phyloP scores from a whole-genome alignment of 768 basidiomycete species.

The Mycena metata region DNA sequence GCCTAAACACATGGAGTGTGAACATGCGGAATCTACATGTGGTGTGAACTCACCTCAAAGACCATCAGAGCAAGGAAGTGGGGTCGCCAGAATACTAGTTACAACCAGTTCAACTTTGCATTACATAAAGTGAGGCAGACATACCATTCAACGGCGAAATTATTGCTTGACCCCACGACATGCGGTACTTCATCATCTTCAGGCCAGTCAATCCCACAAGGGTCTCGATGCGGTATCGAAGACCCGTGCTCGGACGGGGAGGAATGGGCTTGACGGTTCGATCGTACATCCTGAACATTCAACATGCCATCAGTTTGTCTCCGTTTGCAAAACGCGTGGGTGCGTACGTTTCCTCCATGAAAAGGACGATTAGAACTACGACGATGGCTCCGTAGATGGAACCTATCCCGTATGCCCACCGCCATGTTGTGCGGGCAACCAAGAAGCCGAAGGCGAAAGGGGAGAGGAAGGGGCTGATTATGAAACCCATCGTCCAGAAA shows the following conservation, averaged over 20 bases:
- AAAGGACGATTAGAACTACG: conserved; percentile 66
- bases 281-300: conserved; percentile 66
- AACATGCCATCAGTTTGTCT: background rate
- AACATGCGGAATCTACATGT: background rate
- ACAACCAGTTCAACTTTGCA: too few species aligned
- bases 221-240: conserved; percentile 68
- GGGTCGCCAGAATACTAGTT: conserved; percentile 67
- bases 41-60: conserved; percentile 54
- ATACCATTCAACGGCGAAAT: conserved; percentile 51
- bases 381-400: conserved; percentile 69
- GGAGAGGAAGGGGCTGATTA: conserved; percentile 72
- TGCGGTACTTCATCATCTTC: conserved; percentile 68
- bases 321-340: background rate
- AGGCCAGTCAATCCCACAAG: conserved; percentile 73
- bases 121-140: too few species aligned
- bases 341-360: conserved; percentile 75
- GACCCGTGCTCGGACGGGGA: conserved; percentile 51
- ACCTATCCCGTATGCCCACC: conserved; percentile 77
- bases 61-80: conserved; percentile 65
- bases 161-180: conserved; percentile 62
- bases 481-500: conserved; percentile 80
- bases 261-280: conserved; percentile 67
- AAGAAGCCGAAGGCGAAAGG: conserved; percentile 79
- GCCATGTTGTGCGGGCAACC: conserved; percentile 64
- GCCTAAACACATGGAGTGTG: conserved; percentile 39